These are phyloP conservation scores for Zasmidium cellare DNA, from an alignment of 2,329 filamentous ascomycete genomes.

Conservation along the genomic window DNA sequence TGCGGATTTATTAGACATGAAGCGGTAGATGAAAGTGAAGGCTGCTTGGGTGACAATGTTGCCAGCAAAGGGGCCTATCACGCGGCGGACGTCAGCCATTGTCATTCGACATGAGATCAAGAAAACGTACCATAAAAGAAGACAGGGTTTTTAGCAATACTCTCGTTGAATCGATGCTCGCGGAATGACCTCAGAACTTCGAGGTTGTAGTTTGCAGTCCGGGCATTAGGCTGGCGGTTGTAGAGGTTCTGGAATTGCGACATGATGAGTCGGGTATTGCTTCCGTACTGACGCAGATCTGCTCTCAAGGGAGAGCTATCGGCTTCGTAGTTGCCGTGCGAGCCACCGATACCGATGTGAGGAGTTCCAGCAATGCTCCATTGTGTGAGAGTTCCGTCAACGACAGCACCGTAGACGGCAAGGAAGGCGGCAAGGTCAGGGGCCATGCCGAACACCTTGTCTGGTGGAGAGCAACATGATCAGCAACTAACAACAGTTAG, in stretches of 20 bases:
- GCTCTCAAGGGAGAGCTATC: conserved; percentile 32
- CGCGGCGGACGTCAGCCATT: background rate
- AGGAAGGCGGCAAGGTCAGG: conserved; percentile 35
- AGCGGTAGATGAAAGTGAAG: conserved; percentile 25
- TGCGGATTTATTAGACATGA: conserved; percentile 37
- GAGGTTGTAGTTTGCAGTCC: conserved; percentile 2
- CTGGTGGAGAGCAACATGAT: background rate
- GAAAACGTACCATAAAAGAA: conserved; percentile 17
- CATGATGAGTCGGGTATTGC: conserved; percentile 10
- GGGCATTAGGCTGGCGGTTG: background rate
- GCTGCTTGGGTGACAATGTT: conserved; percentile 3
- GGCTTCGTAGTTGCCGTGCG: conserved; percentile 34
- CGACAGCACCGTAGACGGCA: conserved; percentile 34
- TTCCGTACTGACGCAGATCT: conserved; percentile 28
- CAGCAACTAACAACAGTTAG: too few relatives aligned
- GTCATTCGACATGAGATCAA: conserved; percentile 7
- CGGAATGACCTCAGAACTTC: conserved; percentile 1
- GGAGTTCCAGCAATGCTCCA: conserved; percentile 28
- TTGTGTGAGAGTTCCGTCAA: conserved; percentile 29
- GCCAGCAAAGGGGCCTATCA: conserved; percentile 10
- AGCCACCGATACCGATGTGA: conserved; percentile 28
- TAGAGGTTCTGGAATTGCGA: conserved; percentile 12
- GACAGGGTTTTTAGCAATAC: conserved; percentile 8
- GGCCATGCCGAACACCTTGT: conserved; percentile 31
- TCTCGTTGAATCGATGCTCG: background rate